Evolutionary conservation across 441 rosid species (phyloP).

Genomic region (Sinapis alba): DNA sequence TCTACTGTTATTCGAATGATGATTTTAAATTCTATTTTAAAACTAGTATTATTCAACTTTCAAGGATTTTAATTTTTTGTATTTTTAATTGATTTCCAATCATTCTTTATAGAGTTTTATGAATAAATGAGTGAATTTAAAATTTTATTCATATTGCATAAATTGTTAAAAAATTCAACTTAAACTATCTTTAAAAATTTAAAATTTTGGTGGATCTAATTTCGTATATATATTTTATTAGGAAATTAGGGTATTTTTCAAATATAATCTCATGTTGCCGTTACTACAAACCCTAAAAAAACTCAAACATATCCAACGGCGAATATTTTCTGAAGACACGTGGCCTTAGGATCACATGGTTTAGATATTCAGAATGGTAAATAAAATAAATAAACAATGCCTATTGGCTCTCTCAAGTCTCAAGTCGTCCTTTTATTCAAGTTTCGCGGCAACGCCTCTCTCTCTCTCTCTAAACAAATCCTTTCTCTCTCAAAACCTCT

Average conservation of each 20-base stretch:
- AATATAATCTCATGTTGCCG: constrained; percentile 39
- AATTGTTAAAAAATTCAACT: too few relatives aligned
- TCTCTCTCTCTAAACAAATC: constrained; percentile 13
- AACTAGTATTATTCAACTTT: too few relatives aligned
- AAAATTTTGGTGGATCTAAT: too few relatives aligned
- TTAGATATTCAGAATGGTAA: neutral
- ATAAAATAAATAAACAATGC: neutral
- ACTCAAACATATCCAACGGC: constrained; percentile 34
- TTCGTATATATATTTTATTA: neutral
- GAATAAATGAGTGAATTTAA: too few relatives aligned
- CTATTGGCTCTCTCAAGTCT: constrained; percentile 44
- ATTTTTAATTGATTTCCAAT: too few relatives aligned
- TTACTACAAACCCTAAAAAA: constrained; percentile 27
- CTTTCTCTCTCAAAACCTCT: neutral
- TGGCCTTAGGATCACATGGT: constrained; percentile 16
- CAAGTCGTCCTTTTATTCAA: constrained; percentile 66
- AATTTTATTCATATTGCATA: too few relatives aligned
- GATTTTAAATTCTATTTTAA: too few relatives aligned
- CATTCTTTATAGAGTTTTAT: too few relatives aligned
- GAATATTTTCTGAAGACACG: neutral
- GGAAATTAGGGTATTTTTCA: constrained; percentile 19
- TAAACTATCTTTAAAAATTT: too few relatives aligned
- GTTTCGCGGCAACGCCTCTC: constrained; percentile 80
- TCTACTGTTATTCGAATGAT: too few relatives aligned
- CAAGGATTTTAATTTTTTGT: too few relatives aligned